Base-by-base conservation (phyloP, 352 stramenopile genomes). In the Pythium plurisporium region DNA sequence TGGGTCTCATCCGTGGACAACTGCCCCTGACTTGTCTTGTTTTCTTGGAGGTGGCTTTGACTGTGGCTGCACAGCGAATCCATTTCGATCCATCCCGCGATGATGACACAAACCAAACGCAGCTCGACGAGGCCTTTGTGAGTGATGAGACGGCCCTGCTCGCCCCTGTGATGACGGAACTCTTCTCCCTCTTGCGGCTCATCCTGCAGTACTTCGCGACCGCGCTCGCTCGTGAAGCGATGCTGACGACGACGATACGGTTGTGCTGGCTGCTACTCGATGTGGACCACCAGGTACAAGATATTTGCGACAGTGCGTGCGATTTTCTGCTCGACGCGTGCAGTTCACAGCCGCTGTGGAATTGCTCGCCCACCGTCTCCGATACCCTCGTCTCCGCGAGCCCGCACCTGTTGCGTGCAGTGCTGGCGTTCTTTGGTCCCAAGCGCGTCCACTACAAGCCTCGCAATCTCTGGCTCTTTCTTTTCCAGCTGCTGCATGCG, bases 401-500 rank as follows among this genome's bases (percentile, higher is more conserved):
- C 15, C 49, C 47, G 12, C 47, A 41, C 7, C 19, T 87, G 58
- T 50, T 86, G 19, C 74, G 67, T 37, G 65, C 70, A n/a, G 59
- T 76, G 19, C 33, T 90, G 19, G 58, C 61, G 12, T 88, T 79
- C 50, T 64, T 90, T 46, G 73, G 64, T 2, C 63, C 74, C 1
- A 79, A 75, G 53, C 58, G 77, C 29, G 54, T 51, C 38, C 59
- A 77, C 50, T 87, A 87, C 63, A 69, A 72, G 9, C 68, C 65
- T 12, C 76, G 76, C 9, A 82, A 70, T 34, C 4, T 91, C 0
- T 89, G 74, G 76, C 70, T 87, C 45, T 89, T 91, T 54, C 58
- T 91, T 26, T 88, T 84, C 56, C 73, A 89, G 34, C 70, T 85
- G n/a, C 51, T 91, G 9, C 78, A 91, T 56, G 75, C 76, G 9